Evolutionary conservation across 164 flowering plant species (phyloP), one percentile per base, ranked within the genome.

Genomic region (Aristolochia californica): DNA sequence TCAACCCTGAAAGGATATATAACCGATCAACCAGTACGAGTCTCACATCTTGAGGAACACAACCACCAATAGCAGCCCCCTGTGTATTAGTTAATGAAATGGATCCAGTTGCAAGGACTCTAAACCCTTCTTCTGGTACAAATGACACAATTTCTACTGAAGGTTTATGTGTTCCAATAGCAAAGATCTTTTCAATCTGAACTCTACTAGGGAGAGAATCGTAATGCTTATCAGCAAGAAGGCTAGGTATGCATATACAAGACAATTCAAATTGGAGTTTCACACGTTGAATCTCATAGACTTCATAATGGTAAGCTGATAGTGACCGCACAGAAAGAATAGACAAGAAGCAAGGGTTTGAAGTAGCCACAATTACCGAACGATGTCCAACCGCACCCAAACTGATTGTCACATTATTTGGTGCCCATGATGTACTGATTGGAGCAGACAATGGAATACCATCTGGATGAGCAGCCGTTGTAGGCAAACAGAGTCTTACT

Each of bases 11-110:
- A 38, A 93, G 90, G 45, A 89, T 68, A 72, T 89, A 93, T 16
- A 80, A 68, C 62, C 79, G 83, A 68, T 84, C 97, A 68, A 77
- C 89, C 38, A 78, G 55, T 21, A 89, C 97, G 77, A 93, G 85
- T 77, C 93, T 77, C 52, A 84, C 95, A 84, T 93, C 99, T 77
- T 89, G 96, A 48, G 99, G 99, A 17, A 89, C 64, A 61, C 95
- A 93, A 8, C 95, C 94, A 76, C 79, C 80, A 15, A 85, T 64
- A 58, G 82, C 72, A 68, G 83, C 79, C 48, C 95, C 97, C 56
- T 73, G 52, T 8, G 80, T 77, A 66, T 71, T 80, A 53, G 79
- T 81, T 53, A 87, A 66, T 45, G 85, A 81, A 59, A 93, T 87
- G n/a, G 48, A 59, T 45, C 96, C 97, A 44, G 59, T 54, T 43